These are phyloP conservation scores for Annulohypoxylon nitens DNA, from an alignment of 495 filamentous ascomycete species.

Conservation along the genomic window DNA sequence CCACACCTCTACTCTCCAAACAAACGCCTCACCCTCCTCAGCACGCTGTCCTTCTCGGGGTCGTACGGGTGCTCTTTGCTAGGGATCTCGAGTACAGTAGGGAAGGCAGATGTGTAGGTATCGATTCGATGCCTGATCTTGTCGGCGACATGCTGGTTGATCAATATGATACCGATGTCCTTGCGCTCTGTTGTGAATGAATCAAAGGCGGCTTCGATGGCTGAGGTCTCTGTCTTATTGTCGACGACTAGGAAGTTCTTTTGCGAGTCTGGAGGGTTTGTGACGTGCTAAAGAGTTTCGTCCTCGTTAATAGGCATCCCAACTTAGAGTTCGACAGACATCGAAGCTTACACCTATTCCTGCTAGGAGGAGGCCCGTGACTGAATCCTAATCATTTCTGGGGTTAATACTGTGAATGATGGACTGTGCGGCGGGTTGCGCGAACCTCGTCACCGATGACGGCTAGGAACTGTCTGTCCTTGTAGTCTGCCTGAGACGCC, in stretches of 20 bases:
- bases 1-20: conserved; percentile 82
- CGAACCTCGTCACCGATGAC: conserved; percentile 97
- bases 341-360: conserved; percentile 84
- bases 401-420: conserved; percentile 44
- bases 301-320: conserved; percentile 26
- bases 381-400: conserved; percentile 75
- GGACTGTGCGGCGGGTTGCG: neutral
- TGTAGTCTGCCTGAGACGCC: conserved; percentile 72
- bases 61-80: conserved; percentile 99
- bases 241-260: conserved; percentile 99
- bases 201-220: conserved; percentile 93
- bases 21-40: conserved; percentile 88
- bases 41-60: conserved; percentile 97
- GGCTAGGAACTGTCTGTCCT: conserved; percentile 95
- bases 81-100: conserved; percentile 89
- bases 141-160: conserved; percentile 99
- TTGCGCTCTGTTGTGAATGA: conserved; percentile 88
- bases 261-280: conserved; percentile 78
- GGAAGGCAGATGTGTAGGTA: conserved; percentile 80
- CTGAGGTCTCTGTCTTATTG: conserved; percentile 84
- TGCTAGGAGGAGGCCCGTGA: conserved; percentile 93
- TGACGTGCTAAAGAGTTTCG: conserved; percentile 52
- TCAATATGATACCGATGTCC: conserved; percentile 95
- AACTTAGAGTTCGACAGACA: conserved; percentile 17
- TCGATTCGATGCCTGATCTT: conserved; percentile 87